phyloP scores from a whole-genome alignment of 805 yeast genomes.

The Tetrapisispora pingtungensis region DNA sequence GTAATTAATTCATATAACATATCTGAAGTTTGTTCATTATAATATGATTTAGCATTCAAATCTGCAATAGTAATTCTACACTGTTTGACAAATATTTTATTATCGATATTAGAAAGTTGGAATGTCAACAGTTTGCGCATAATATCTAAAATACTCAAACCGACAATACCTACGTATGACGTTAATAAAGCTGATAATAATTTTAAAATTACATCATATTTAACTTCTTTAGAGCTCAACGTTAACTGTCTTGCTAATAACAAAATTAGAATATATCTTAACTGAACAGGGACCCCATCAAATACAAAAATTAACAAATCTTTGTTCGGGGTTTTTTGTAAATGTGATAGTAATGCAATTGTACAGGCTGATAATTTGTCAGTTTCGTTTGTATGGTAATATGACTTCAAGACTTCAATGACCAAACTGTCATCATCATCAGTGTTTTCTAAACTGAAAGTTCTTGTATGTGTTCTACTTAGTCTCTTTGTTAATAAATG shows the following conservation, averaged over 20 bases:
- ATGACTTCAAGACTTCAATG: slow-evolving; percentile 39
- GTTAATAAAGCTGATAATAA: slow-evolving; percentile 52
- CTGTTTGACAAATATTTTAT: slow-evolving; percentile 29
- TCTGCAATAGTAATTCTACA: slow-evolving; percentile 55
- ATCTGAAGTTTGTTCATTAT: slow-evolving; percentile 78
- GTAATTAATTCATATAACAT: slow-evolving; percentile 59
- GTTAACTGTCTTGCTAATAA: slow-evolving; percentile 33
- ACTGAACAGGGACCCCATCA: slow-evolving; percentile 71
- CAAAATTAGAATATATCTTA: slow-evolving; percentile 54
- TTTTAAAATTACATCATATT: slow-evolving; percentile 30
- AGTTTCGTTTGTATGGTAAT: slow-evolving; percentile 55
- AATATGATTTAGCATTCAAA: slow-evolving; percentile 68
- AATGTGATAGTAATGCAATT: slow-evolving; percentile 38
- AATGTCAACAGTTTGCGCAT: slow-evolving; percentile 47
- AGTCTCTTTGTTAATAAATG: slow-evolving; percentile 16
- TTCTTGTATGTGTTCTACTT: slow-evolving; percentile 26
- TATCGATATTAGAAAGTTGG: slow-evolving; percentile 30
- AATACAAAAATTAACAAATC: slow-evolving; percentile 53
- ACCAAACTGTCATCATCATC: slow-evolving; percentile 25
- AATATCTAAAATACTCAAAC: slow-evolving; percentile 75
- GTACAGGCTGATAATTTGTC: slow-evolving; percentile 53
- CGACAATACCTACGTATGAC: slow-evolving; percentile 75
- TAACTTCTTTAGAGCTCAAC: slow-evolving; percentile 7
- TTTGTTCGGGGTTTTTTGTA: slow-evolving; percentile 29
- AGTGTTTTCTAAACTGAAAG: slow-evolving; percentile 17